Percentiles rank a stretch among this genome's conserved stretches.
Conservation (phyloP, 176 grass and related monocot genomes). For the Rhynchospora breviuscula region DNA sequence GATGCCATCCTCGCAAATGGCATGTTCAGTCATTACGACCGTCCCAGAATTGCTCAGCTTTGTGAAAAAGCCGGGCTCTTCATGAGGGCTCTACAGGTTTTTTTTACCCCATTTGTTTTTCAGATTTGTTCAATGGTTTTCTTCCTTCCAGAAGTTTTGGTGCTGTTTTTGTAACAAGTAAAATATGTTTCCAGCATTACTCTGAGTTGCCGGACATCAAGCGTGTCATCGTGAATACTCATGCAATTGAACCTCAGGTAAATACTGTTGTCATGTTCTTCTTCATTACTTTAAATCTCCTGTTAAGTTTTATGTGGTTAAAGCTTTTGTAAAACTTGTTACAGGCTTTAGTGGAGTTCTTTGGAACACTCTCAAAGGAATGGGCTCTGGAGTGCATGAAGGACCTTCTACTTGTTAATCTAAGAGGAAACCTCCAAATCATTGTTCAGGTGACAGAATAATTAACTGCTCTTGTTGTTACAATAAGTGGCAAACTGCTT, state of each 20-base stretch:
- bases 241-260: conserved; percentile 92
- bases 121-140: neutral
- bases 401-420: conserved; percentile 79
- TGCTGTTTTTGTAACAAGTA: conserved; percentile 15
- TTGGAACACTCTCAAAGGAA: conserved; percentile 79
- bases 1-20: conserved; percentile 97
- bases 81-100: conserved; percentile 84
- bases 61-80: conserved; percentile 95
- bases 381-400: conserved; percentile 99
- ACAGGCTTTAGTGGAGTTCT: conserved; percentile 91
- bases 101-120: conserved; percentile 8
- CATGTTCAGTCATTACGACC: conserved; percentile 96
- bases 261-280: conserved; percentile 18
- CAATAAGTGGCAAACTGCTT: neutral
- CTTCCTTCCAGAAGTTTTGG: neutral
- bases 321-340: conserved; percentile 11
- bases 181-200: conserved; percentile 66
- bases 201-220: conserved; percentile 85
- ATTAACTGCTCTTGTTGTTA: neutral
- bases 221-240: conserved; percentile 91
- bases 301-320: neutral
- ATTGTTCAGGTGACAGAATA: conserved; percentile 71
- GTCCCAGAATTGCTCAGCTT: conserved; percentile 85
- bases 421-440: conserved; percentile 91
- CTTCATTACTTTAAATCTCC: neutral